Percentiles rank a stretch among this genome's conserved stretches.
Conservation (phyloP, 1,139 yeast species). For the Kodamaea suecica region DNA sequence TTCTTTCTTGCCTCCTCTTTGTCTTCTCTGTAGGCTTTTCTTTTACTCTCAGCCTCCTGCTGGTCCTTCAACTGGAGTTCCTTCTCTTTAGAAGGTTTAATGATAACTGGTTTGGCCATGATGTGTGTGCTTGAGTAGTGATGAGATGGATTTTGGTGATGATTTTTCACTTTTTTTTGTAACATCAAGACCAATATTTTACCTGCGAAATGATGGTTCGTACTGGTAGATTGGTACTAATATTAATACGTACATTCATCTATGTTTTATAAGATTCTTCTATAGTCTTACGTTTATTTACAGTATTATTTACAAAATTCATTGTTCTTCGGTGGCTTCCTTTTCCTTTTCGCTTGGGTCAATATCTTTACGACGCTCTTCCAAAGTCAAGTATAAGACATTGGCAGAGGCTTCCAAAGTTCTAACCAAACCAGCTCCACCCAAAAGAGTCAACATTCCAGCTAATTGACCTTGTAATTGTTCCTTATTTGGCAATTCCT, state of each 20-base stretch:
- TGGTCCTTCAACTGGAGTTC: constrained; percentile 22
- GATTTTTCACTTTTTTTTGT: constrained; percentile 1
- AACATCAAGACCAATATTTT: constrained; percentile 3
- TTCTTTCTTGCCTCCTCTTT: constrained; percentile 35
- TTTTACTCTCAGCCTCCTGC: constrained; percentile 33
- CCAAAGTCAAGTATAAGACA: constrained; percentile 69
- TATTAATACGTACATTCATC: too few species aligned
- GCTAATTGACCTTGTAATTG: constrained; percentile 78
- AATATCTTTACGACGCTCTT: constrained; percentile 52
- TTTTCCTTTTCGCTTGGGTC: constrained; percentile 12
- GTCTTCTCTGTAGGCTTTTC: constrained; percentile 39
- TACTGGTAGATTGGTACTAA: too few species aligned
- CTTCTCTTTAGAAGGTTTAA: constrained; percentile 16
- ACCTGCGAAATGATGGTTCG: constrained; percentile 6
- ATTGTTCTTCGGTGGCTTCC: neutral
- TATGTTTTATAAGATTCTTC: too few species aligned
- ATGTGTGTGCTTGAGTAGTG: neutral
- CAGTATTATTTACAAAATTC: neutral
- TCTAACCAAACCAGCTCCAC: constrained; percentile 87
- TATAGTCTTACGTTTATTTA: neutral
- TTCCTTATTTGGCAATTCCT: constrained; percentile 67
- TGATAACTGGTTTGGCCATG: constrained; percentile 10
- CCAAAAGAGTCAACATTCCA: constrained; percentile 76
- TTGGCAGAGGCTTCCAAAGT: constrained; percentile 71
- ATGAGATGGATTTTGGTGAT: too few species aligned